Evolutionary conservation across 805 yeast species (phyloP), one percentile per base, ranked within the genome.

Genomic region (Monosporozyma aerobia): DNA sequence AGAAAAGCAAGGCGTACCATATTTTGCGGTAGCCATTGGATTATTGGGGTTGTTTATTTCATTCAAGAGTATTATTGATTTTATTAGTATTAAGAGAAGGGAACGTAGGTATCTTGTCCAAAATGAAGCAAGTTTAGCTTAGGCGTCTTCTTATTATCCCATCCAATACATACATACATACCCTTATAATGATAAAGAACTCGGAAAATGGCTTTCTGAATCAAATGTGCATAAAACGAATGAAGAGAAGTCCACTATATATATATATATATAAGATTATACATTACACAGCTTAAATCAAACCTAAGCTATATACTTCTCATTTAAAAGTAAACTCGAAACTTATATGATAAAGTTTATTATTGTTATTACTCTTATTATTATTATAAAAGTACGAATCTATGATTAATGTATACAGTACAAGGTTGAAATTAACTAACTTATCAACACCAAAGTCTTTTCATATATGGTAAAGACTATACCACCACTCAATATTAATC

Each of bases 381-480:
- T 23, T 16, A 25, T 32, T 32, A n/a, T 27, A 2, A 30, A 44
- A 27, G 27, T 11, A 43, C 10, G 30, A 43, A 16, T 43, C n/a
- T 43, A 43, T 23, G 19, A 43, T n/a, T 16, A 35, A 3, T 14
- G 13, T 14, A 35, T 35, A 14, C 14, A 13, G 16, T 35, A 14
- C 16, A 35, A 2, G 6, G 14, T 14, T 11, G 22, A 11, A 14
- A 13, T 11, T 13, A 5, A 27, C 51, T 53, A 62, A 35, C 61
- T 62, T 50, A 73, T 55, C 11, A 71, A 59, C 3, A 63, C 79
- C 68, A 92, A 75, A 73, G 92, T 85, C 71, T 90, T 87, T 68
- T 92, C 99, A 69, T 92, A 92, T 53, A 94, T 87, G 22, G 98
- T 94, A 72, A 92, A 92, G 30, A 94, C 97, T 59, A 92, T 92